Evolutionary conservation across 371 early-diverging fungal genomes (phyloP).

Genomic region (Lichtheimia ramosa): DNA sequence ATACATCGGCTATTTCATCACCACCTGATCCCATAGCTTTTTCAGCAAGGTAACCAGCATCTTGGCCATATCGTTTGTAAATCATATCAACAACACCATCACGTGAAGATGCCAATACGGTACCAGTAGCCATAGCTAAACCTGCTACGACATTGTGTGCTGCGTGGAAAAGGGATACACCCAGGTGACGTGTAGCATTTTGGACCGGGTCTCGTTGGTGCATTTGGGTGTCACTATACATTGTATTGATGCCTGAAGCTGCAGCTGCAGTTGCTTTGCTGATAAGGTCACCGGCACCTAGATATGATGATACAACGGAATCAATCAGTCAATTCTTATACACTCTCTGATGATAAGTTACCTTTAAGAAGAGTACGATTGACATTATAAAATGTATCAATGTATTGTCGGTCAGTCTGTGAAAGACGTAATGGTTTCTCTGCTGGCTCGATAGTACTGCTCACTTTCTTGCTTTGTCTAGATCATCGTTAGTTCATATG

Average conservation of each 20-base stretch:
- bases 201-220: conserved; percentile 21
- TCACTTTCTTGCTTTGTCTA: conserved; percentile 1
- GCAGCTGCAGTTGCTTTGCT: conserved; percentile 27
- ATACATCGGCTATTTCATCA: conserved; percentile 21
- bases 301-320: background rate
- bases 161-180: conserved; percentile 34
- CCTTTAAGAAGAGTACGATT: conserved; percentile 22
- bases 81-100: conserved; percentile 31
- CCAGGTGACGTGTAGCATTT: conserved; percentile 29
- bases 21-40: conserved; percentile 27
- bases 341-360: conserved; percentile 3
- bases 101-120: conserved; percentile 28
- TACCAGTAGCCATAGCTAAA: conserved; percentile 28
- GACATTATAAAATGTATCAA: conserved; percentile 31
- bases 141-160: conserved; percentile 32
- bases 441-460: conserved; percentile 20
- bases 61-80: conserved; percentile 36
- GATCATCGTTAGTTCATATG: background rate
- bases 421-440: conserved; percentile 22
- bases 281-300: conserved; percentile 21
- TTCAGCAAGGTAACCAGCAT: conserved; percentile 37
- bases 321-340: background rate
- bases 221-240: conserved; percentile 15
- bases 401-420: conserved; percentile 21
- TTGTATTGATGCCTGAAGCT: conserved; percentile 16